Conservation (phyloP, 495 filamentous ascomycete species). For the Penicillium chermesinum region DNA sequence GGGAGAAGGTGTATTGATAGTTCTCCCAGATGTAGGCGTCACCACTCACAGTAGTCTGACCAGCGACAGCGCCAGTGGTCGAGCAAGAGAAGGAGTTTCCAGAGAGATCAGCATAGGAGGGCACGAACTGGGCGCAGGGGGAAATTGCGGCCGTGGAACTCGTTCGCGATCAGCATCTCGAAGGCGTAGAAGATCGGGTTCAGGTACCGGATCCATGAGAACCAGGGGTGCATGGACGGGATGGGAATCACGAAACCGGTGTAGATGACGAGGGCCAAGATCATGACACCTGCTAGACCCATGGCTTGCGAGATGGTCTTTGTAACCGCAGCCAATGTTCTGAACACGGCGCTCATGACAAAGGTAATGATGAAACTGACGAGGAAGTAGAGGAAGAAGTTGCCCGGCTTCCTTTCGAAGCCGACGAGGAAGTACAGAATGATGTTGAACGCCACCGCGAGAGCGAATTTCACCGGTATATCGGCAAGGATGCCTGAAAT, state of each 20-base stretch:
- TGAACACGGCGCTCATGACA: slow-evolving; percentile 68
- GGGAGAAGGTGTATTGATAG: slow-evolving; percentile 3
- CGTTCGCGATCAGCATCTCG: slow-evolving; percentile 88
- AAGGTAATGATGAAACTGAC: slow-evolving; percentile 63
- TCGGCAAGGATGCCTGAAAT: slow-evolving; percentile 80
- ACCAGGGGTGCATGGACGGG: slow-evolving; percentile 69
- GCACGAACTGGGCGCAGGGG: slow-evolving; percentile 58
- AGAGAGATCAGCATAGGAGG: slow-evolving; percentile 36
- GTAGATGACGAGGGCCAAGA: slow-evolving; percentile 78
- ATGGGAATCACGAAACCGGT: slow-evolving; percentile 85
- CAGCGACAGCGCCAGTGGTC: slow-evolving; percentile 45
- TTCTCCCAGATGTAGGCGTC: slow-evolving; percentile 10
- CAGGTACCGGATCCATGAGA: slow-evolving; percentile 81
- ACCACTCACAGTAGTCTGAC: slow-evolving; percentile 5
- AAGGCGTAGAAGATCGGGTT: slow-evolving; percentile 85
- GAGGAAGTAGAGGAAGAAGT: slow-evolving; percentile 63
- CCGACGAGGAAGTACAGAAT: slow-evolving; percentile 85
- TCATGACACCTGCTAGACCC: slow-evolving; percentile 75
- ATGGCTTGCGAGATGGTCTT: slow-evolving; percentile 55
- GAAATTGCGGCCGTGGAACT: slow-evolving; percentile 67
- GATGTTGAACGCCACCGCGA: slow-evolving; percentile 59
- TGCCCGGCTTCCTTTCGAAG: slow-evolving; percentile 65
- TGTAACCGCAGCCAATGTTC: slow-evolving; percentile 49
- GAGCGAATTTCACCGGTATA: slow-evolving; percentile 58
- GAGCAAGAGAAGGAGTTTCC: slow-evolving; percentile 56